Conservation (phyloP, 805 yeast species). For the Pichia eremophila region DNA sequence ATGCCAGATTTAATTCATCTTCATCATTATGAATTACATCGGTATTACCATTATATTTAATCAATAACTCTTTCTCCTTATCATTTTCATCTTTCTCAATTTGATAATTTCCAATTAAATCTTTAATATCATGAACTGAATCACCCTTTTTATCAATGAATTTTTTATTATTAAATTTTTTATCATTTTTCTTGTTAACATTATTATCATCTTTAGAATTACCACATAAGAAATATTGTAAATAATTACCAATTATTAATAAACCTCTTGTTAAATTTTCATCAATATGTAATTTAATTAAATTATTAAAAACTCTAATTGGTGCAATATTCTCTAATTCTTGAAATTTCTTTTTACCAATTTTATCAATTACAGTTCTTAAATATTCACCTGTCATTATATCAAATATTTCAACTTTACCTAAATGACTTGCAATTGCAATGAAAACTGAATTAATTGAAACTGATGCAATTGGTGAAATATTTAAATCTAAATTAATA, state of each 20-base stretch:
- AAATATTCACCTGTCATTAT: slow-evolving; percentile 33
- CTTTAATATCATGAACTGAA: slow-evolving; percentile 24
- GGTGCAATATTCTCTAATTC: slow-evolving; percentile 8
- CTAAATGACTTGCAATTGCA: slow-evolving; percentile 34
- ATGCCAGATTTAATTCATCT: slow-evolving; percentile 33
- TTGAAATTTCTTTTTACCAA: slow-evolving; percentile 13
- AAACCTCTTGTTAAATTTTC: slow-evolving; percentile 27
- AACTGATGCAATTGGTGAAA: slow-evolving; percentile 18
- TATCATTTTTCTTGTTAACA: slow-evolving; percentile 9
- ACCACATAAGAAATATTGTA: slow-evolving; percentile 42
- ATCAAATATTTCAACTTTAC: slow-evolving; percentile 34
- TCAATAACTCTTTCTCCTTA: slow-evolving; percentile 20
- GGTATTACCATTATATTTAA: slow-evolving; percentile 38
- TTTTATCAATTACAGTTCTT: slow-evolving; percentile 21
- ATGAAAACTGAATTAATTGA: slow-evolving; percentile 22
- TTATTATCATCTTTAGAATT: slow-evolving; percentile 18
- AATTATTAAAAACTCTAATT: neutral
- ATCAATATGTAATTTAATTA: slow-evolving; percentile 11
- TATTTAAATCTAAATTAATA: neutral
- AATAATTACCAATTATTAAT: slow-evolving; percentile 30
- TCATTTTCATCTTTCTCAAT: slow-evolving; percentile 18
- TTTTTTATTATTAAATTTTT: slow-evolving; percentile 5
- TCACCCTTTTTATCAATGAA: slow-evolving; percentile 13
- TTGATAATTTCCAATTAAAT: slow-evolving; percentile 25
- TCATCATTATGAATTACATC: slow-evolving; percentile 26